Evolutionary conservation across 768 basidiomycete genomes (phyloP), one percentile per base, ranked within the genome.

Genomic region (Trametes maxima): DNA sequence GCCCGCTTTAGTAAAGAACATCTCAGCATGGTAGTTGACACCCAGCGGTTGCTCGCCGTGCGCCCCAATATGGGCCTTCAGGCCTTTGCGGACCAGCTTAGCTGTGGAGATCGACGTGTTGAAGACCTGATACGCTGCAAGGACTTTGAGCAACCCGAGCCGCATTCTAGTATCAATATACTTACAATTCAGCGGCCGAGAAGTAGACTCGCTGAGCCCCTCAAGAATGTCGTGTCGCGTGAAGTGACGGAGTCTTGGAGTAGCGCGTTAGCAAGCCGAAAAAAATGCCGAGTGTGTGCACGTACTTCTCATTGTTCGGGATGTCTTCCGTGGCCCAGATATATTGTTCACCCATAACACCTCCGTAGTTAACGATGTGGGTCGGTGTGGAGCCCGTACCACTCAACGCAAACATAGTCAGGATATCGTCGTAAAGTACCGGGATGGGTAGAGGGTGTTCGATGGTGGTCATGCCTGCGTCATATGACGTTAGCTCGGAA

Each of bases 281-380:
- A 2, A 36, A 12, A 0, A 35, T 28, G 0, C 5, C 1, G 10
- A 50, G 24, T 21, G 52, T n/a, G 14, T n/a, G 42, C 10, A 69
- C 76, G 2, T 72, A 89, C 89, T 90, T 90, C 13, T 82, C 77
- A 73, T 89, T 83, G 62, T 86, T 84, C 11, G 88, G 85, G 2
- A 90, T 73, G 71, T 89, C 84, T 39, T 82, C 76, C 1, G 70
- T 78, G 3, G 87, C 86, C 88, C 89, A 91, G 13, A 90, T 56
- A 24, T 78, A 73, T 64, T 90, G 82, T 64, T 91, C 89, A 3
- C 89, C 89, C 69, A 72, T 80, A 1, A 77, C 78, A 19, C 89
- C 89, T n/a, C 89, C 89, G 68, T 90, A 91, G 68, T 90, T 85
- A 24, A 90, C 89, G 33, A 90, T 73, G 63, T 90, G 89, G 0